Evolutionary conservation across 805 yeast genomes (phyloP).

Genomic region (Blastobotrys peoriensis): DNA sequence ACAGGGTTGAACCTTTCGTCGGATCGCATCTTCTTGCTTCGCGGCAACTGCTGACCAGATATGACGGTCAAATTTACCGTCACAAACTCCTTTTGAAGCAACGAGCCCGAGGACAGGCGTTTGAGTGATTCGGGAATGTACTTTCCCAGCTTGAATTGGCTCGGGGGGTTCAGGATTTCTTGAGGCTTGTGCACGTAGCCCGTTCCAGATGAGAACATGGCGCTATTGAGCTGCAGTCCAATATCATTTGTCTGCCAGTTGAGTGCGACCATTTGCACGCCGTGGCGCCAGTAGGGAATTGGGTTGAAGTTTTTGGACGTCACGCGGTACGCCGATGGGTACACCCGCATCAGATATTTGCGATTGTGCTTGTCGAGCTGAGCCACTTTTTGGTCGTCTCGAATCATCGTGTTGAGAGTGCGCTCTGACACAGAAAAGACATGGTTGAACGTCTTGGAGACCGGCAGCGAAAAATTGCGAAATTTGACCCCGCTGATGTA

Average conservation of each 20-base stretch:
- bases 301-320: constrained; percentile 82
- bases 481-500: constrained; percentile 73
- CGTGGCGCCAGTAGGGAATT: constrained; percentile 69
- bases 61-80: constrained; percentile 42
- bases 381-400: constrained; percentile 48
- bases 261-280: constrained; percentile 92
- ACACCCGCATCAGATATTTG: constrained; percentile 69
- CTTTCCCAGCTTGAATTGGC: background rate
- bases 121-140: background rate
- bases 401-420: constrained; percentile 53
- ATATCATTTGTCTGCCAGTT: constrained; percentile 92
- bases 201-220: constrained; percentile 60
- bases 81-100: background rate
- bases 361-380: constrained; percentile 73
- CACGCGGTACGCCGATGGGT: constrained; percentile 76
- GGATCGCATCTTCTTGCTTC: constrained; percentile 46
- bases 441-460: constrained; percentile 73
- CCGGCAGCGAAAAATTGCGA: constrained; percentile 77
- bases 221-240: constrained; percentile 84
- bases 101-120: background rate
- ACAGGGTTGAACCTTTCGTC: constrained; percentile 52
- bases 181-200: constrained; percentile 82
- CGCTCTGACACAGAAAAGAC: constrained; percentile 85
- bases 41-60: constrained; percentile 83
- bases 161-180: constrained; percentile 25